phyloP scores from a whole-genome alignment of 306 rosid genomes.

The Canavalia ensiformis region DNA sequence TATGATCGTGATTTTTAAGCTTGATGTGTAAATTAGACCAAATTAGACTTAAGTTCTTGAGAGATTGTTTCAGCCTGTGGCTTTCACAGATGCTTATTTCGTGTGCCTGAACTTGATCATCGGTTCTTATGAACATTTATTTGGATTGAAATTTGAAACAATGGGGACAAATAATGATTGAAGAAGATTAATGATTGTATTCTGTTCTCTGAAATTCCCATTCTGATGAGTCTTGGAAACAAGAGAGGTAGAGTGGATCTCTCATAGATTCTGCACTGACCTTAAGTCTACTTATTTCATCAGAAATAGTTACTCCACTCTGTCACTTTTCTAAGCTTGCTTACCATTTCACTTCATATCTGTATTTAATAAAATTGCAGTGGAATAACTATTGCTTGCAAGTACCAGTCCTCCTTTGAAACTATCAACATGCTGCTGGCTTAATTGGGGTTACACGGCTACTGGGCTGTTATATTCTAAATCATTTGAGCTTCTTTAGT shows the following conservation, averaged over 20 bases:
- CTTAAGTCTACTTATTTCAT: not conserved
- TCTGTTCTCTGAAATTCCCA: not conserved
- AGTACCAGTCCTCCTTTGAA: not conserved
- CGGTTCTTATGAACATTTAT: not conserved
- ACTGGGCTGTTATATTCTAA: not conserved
- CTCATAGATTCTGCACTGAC: not conserved
- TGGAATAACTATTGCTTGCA: not conserved
- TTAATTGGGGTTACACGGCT: not conserved
- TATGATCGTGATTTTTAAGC: not conserved
- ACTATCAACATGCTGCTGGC: not conserved
- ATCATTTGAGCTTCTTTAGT: constrained; percentile 4
- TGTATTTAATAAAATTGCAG: not conserved
- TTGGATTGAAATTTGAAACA: not conserved
- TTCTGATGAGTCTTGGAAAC: not conserved
- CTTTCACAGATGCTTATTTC: constrained; percentile 5
- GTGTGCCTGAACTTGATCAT: not conserved
- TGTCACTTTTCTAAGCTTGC: not conserved
- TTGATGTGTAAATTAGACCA: not conserved
- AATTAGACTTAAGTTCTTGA: not conserved
- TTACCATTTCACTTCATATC: not conserved
- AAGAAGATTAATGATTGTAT: not conserved
- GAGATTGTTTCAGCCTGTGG: not conserved
- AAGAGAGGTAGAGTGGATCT: not conserved
- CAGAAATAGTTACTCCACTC: not conserved
- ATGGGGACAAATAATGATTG: not conserved